Evolutionary conservation across 768 basidiomycete genomes (phyloP).

Genomic region (Lyophyllum shimeji): DNA sequence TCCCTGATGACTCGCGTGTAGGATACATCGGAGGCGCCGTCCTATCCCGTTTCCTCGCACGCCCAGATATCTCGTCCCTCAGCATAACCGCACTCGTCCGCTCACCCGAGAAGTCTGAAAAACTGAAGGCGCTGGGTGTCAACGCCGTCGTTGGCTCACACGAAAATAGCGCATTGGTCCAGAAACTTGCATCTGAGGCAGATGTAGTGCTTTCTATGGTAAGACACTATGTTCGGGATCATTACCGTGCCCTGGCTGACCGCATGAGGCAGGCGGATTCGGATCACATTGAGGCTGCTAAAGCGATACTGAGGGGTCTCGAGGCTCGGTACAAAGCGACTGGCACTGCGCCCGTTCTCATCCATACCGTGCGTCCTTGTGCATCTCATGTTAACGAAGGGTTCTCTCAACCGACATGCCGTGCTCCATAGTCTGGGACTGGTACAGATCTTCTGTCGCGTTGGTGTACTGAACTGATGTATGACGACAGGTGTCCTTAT

Average conservation of each 20-base stretch:
- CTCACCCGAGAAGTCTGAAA: constrained; percentile 42
- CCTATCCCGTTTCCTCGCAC: constrained; percentile 40
- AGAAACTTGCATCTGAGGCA: constrained; percentile 41
- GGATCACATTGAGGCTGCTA: constrained; percentile 44
- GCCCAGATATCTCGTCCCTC: constrained; percentile 32
- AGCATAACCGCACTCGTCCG: constrained; percentile 47
- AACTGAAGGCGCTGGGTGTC: constrained; percentile 36
- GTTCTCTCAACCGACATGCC: too few species aligned
- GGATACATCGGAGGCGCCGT: constrained; percentile 53
- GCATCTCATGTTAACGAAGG: not conserved
- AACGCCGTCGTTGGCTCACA: constrained; percentile 45
- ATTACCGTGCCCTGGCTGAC: constrained; percentile 9
- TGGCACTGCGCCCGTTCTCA: constrained; percentile 45
- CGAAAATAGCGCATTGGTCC: constrained; percentile 39
- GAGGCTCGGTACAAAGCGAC: constrained; percentile 43
- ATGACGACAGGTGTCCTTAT: not conserved
- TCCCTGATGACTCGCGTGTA: constrained; percentile 6
- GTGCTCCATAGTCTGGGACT: too few species aligned
- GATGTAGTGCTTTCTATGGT: constrained; percentile 20
- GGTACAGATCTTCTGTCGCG: too few species aligned
- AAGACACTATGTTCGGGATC: not conserved
- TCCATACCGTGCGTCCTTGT: constrained; percentile 58
- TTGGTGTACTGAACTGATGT: too few species aligned
- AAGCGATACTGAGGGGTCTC: constrained; percentile 51
- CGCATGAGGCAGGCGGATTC: constrained; percentile 28